Evolutionary conservation across 805 yeast genomes (phyloP), one percentile per base, ranked within the genome.

Genomic region (Teunomyces panamensis): DNA sequence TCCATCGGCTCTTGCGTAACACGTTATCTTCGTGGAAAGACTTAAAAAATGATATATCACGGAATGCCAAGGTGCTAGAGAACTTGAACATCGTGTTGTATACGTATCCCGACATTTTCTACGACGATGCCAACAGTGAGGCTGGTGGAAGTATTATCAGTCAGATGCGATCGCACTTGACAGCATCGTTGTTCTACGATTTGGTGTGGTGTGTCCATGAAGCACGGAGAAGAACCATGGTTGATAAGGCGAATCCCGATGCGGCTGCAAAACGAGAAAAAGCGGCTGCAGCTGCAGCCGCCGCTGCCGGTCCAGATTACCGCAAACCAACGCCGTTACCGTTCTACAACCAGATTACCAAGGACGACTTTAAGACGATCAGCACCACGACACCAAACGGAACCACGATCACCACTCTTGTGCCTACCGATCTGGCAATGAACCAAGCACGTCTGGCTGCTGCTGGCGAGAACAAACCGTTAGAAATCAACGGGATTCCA

Each of bases 161-260:
- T 2, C 76, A 91, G 49, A 91, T 91, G 95, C 78, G 97, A 58
- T 88, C 96, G 0, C 97, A 91, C 65, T 73, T 91, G 56, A 87
- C 97, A 0, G 96, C 94, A 1, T 89, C 97, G 0, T 67, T 91
- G 45, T 91, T 91, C 58, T 91, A 91, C 62, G 97, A 91, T 65
- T 74, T 91, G 45, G 92, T 91, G 9, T 90, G 96, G 90, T 87
- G 96, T 63, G 85, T 91, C 42, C 97, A 91, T 65, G 97, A 91
- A 60, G 97, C 96, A 0, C 76, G 96, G 62, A 75, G 97, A 62
- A 73, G 96, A 46, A 71, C 73, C 28, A 61, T 66, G 32, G 63
- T 67, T 6, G 71, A 65, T 36, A 69, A 67, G 44, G 58, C 56
- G 17, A 41, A 41, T 10, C 43, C 43, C 14, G 34, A 41, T 6